Percentiles rank a stretch among this genome's conserved stretches.
phyloP scores from a whole-genome alignment of 306 rosid species.

The Dalbergia cochinchinensis region DNA sequence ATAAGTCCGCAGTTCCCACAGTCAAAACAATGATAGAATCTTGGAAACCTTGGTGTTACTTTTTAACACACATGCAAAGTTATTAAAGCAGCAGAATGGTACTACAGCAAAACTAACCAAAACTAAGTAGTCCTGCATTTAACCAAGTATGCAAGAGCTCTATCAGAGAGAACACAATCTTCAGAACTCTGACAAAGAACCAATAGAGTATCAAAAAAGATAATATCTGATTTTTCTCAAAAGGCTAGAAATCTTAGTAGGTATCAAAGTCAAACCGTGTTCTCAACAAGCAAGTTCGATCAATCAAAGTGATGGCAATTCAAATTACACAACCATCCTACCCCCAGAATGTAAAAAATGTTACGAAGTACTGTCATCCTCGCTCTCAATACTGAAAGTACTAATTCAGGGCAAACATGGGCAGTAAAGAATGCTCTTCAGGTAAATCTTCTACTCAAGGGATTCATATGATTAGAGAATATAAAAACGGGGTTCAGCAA shows the following conservation, averaged over 20 bases:
- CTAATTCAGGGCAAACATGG: neutral
- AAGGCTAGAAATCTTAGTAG: constrained; percentile 14
- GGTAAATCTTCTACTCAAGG: neutral
- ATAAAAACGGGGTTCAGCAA: constrained; percentile 18
- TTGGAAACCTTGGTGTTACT: constrained; percentile 9
- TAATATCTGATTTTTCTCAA: neutral
- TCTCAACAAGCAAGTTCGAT: constrained; percentile 20
- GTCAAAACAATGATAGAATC: constrained; percentile 16
- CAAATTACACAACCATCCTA: constrained; percentile 27
- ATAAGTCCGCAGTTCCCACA: constrained; percentile 5
- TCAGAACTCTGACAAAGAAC: constrained; percentile 6
- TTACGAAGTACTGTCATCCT: neutral
- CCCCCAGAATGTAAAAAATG: constrained; percentile 2
- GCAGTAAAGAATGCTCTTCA: neutral
- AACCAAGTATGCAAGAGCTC: neutral
- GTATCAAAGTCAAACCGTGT: neutral
- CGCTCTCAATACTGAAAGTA: neutral
- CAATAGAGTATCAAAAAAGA: neutral
- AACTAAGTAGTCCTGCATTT: constrained; percentile 1
- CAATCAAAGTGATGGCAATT: constrained; percentile 1
- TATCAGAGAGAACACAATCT: constrained; percentile 8
- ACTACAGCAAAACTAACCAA: constrained; percentile 1
- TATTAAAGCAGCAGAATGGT: neutral
- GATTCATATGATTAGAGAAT: constrained; percentile 24
- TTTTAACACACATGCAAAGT: neutral